Evolutionary conservation across 345 rosid genomes (phyloP).

Genomic region (Lenwebbia sp.): DNA sequence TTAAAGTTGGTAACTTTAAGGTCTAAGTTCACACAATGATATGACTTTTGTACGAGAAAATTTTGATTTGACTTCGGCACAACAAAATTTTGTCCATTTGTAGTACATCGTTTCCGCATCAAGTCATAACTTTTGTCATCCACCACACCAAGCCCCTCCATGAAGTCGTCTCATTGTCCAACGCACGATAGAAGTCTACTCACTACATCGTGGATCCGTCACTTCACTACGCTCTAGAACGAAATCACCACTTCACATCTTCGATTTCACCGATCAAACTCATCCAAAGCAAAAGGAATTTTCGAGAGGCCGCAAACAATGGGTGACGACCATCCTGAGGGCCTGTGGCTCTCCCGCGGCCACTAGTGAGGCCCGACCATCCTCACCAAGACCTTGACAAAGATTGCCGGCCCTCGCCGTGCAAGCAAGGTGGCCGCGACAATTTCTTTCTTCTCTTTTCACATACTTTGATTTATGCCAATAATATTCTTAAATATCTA

Average conservation of each 20-base stretch:
- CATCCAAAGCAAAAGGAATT: background rate
- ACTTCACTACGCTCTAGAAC: background rate
- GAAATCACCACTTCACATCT: background rate
- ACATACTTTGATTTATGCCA: background rate
- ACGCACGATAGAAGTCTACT: background rate
- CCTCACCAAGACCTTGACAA: background rate
- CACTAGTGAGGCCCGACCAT: background rate
- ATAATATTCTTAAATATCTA: background rate
- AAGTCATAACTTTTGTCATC: background rate
- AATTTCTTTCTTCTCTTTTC: background rate
- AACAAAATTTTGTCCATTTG: background rate
- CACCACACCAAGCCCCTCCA: background rate
- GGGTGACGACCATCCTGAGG: background rate
- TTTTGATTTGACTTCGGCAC: background rate
- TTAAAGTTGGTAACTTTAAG: background rate
- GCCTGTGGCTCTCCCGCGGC: background rate
- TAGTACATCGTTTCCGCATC: too few species aligned
- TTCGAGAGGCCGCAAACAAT: background rate
- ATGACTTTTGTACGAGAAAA: background rate
- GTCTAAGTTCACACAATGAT: background rate
- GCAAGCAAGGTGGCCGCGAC: fast-evolving
- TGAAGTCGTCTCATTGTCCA: background rate
- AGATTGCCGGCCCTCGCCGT: background rate
- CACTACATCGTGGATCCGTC: background rate
- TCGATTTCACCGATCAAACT: background rate